Evolutionary conservation across 2,329 filamentous ascomycete species (phyloP).

Genomic region (Metarhizium rileyi): DNA sequence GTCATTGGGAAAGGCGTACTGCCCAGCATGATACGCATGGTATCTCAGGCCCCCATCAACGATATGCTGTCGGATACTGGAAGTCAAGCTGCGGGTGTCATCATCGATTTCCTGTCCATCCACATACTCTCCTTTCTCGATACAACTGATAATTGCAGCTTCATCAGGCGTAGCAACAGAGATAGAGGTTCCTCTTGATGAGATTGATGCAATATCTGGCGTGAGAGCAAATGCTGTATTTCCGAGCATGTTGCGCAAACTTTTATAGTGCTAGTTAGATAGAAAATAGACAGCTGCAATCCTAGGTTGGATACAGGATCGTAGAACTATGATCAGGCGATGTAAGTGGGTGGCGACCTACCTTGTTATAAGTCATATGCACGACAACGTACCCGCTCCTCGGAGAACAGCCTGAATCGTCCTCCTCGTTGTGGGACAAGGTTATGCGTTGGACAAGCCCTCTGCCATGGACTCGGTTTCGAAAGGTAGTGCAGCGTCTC

Average conservation of each 20-base stretch:
- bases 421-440: not conserved
- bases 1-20: conserved; percentile 35
- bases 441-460: not conserved
- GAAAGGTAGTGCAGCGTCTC: not conserved
- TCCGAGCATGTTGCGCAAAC: not conserved
- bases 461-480: not conserved
- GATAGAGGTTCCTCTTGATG: conserved; percentile 12
- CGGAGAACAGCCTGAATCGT: not conserved
- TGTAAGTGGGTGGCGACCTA: not conserved
- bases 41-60: conserved; percentile 31
- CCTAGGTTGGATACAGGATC: not conserved
- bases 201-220: not conserved
- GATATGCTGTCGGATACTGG: conserved; percentile 33
- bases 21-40: conserved; percentile 31
- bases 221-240: not conserved
- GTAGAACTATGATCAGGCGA: not conserved
- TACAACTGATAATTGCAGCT: conserved; percentile 19
- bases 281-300: not conserved
- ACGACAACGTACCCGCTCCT: not conserved
- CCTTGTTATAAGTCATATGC: not conserved
- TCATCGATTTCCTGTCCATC: conserved; percentile 14
- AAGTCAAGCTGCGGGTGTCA: conserved; percentile 31
- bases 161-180: conserved; percentile 22
- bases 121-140: conserved; percentile 23
- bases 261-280: not conserved